Base-by-base conservation (phyloP, 768 basidiomycete genomes). In the Psilocybe subaeruginosa region DNA sequence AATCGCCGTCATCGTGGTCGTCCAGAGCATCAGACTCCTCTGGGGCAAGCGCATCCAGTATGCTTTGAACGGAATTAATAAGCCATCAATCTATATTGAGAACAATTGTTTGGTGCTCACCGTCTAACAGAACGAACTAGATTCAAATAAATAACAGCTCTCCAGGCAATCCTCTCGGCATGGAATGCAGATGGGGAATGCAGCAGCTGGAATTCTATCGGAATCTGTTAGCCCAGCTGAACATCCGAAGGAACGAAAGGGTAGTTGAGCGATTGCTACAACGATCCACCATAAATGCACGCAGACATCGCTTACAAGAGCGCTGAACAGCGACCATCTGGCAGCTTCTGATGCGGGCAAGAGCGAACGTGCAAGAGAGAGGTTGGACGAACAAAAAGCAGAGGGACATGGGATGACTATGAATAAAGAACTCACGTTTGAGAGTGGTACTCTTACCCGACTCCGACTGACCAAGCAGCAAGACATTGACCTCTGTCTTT, bases 391-490 rank as follows among this genome's bases (percentile, higher is more conserved):
- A 23, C 54, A 41, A 53, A 53, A 54, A 43, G 43, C 39, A 27
- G 9, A 8, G 17, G 33, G 37, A 59, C 16, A 46, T 37, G 31
- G 35, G 43, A 37, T 17, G 57, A 43, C 8, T 50, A 33, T 17
- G 30, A 29, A 52, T 9, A 48, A 52, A 33, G 31, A 54, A 87
- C 91, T 85, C 80, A 93, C 92, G 92, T 78, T 93, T 93, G 68
- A 93, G 80, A 7, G 91, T 92, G 8, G 92, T 94, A 70, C 90
- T 92, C 80, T 93, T 94, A 43, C 92, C 92, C 68, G 90, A 92
- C 81, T 93, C 92, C 63, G 92, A 93, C 82, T 94, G 92, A 54
- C 92, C 92, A 45, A 94, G 85, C 62, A 94, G 80, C 57, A 94
- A 78, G 55, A 94, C 85, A 70, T 88, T 89, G 73, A 93, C 85